Conservation (phyloP, 495 filamentous ascomycete genomes). For the Aspergillus incahuasiensis region DNA sequence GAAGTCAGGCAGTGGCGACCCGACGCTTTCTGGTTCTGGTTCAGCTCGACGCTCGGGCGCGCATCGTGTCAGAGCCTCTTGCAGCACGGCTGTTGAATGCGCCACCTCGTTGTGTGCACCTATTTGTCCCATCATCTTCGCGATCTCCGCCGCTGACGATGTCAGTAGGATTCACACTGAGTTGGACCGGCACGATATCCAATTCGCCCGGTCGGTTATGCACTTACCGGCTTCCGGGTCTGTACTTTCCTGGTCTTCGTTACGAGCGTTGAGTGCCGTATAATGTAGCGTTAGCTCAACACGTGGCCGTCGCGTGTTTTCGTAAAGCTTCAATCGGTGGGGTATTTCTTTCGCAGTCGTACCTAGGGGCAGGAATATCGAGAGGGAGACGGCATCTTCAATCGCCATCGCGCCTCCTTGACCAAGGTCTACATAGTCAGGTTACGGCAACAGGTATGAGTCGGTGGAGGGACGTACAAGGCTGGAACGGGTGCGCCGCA, state of each 20-base stretch:
- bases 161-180: neutral
- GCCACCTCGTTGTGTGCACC: constrained; percentile 13
- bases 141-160: constrained; percentile 7
- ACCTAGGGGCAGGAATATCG: constrained; percentile 44
- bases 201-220: neutral
- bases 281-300: constrained; percentile 18
- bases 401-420: constrained; percentile 55
- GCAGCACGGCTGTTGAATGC: neutral
- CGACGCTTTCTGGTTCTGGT: neutral
- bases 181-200: too few relatives aligned
- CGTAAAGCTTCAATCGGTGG: constrained; percentile 49
- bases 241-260: constrained; percentile 4
- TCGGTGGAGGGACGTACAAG: constrained; percentile 20
- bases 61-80: neutral
- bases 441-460: neutral
- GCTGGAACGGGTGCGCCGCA: constrained; percentile 57
- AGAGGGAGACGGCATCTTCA: constrained; percentile 56
- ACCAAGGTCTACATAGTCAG: constrained; percentile 36
- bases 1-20: too few relatives aligned
- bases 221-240: constrained; percentile 3
- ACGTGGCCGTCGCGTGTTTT: constrained; percentile 36
- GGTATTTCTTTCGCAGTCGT: constrained; percentile 37
- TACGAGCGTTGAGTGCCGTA: constrained; percentile 3
- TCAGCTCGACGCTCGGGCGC: neutral
- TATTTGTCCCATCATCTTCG: constrained; percentile 8